Evolutionary conservation across 805 yeast species (phyloP), one percentile per base, ranked within the genome.

Genomic region (Kluyveromyces wickerhamii): DNA sequence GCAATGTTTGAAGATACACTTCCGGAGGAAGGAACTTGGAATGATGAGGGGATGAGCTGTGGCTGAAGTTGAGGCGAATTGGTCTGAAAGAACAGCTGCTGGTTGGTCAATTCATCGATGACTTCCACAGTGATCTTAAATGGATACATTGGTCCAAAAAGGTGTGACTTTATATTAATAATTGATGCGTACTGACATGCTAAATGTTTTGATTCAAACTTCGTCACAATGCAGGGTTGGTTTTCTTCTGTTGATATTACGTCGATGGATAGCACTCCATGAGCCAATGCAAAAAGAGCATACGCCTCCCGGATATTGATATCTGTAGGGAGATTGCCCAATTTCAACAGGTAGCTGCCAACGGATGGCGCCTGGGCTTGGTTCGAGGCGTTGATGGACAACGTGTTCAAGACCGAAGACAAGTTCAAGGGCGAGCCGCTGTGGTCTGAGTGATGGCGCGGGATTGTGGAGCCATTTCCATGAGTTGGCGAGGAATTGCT

Each of bases 221-320:
- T 65, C 0, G 77, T 76, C 27, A 58, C 52, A 11, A 71, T 60
- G 7, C 58, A 58, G 5, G 67, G 67, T 34, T 51, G 31, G 39
- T 43, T 48, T 23, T 42, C 29, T 16, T 34, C 35, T 14, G 40
- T 26, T 6, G 41, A 15, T 17, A 59, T 49, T 24, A 74, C 44
- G 36, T 74, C 80, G 26, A 75, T 59, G 38, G 59, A 66, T 22
- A 68, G 43, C 30, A 78, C 79, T 45, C 79, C 85, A 41, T 66
- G 59, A n/a, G 84, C 82, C 36, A 82, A 59, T 5, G 89, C 71
- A 52, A 82, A 82, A 6, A 82, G 67, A 11, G 79, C 64, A 32
- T 71, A 65, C 2, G 83, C 77, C 54, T 82, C 94, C 53, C 92
- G 69, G 22, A 67, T 44, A 2, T 82, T 56, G 19, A 81, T 62